Conservation (phyloP, 371 early-diverging fungal species). For the Dinochytrium kinnereticum region DNA sequence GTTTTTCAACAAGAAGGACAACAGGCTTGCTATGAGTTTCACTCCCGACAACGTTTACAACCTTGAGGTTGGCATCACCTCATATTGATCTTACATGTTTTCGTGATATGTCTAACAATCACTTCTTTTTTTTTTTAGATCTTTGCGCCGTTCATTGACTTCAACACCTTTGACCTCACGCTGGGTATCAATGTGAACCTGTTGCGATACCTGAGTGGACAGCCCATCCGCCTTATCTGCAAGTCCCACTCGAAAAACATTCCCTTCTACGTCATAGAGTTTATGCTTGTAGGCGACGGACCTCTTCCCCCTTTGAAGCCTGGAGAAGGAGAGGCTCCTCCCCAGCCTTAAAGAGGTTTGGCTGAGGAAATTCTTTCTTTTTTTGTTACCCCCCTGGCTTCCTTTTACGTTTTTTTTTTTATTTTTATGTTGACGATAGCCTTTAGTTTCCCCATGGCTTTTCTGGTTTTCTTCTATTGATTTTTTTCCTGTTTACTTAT, state of each 20-base stretch:
- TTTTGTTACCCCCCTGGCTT: neutral
- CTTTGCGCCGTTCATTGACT: constrained; percentile 51
- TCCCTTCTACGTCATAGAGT: constrained; percentile 55
- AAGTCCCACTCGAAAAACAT: constrained; percentile 48
- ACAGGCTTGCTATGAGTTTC: constrained; percentile 59
- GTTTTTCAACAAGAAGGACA: constrained; percentile 63
- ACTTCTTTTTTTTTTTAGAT: constrained; percentile 16
- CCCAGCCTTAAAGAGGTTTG: neutral
- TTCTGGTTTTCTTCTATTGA: neutral
- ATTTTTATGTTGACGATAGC: neutral
- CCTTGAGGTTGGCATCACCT: constrained; percentile 54
- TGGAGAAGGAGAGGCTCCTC: constrained; percentile 13
- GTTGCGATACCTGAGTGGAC: constrained; percentile 64
- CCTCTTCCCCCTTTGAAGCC: constrained; percentile 20
- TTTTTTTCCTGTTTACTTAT: neutral
- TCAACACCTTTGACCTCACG: constrained; percentile 74
- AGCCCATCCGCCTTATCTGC: constrained; percentile 65
- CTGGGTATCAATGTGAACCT: constrained; percentile 64
- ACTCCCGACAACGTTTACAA: constrained; percentile 66
- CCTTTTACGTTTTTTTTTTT: neutral
- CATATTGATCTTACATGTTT: neutral
- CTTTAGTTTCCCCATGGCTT: too few species aligned
- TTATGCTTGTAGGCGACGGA: constrained; percentile 42
- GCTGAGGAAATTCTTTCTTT: neutral
- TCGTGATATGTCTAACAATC: neutral